A percentile compares a stretch with the other conserved stretches of the same genome.
These are phyloP conservation scores for Borovskyia barvae DNA, from an alignment of 208 protist species.

Conservation along the genomic window DNA sequence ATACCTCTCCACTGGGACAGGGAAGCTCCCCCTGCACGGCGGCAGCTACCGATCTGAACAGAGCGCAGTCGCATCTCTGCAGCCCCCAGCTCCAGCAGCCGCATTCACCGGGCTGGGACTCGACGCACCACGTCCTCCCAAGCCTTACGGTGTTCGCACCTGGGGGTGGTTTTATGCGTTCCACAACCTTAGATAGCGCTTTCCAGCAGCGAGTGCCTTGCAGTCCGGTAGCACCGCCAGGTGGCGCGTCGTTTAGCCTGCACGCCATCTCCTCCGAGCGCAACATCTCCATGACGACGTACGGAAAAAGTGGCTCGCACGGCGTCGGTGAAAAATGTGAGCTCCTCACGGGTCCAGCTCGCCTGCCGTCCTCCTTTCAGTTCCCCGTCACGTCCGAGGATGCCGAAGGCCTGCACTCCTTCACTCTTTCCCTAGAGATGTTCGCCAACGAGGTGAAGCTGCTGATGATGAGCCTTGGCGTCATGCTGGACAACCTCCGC, in stretches of 20 bases:
- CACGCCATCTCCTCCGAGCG: constrained; percentile 32
- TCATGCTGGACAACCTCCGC: constrained; percentile 68
- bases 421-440: constrained; percentile 76
- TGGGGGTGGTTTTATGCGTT: neutral
- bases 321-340: no score
- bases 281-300: constrained; percentile 44
- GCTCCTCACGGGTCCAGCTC: constrained; percentile 35
- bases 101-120: neutral
- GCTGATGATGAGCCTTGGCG: constrained; percentile 64
- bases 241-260: constrained; percentile 26
- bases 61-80: no score
- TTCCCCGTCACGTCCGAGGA: constrained; percentile 81
- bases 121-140: neutral
- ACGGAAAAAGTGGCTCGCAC: no score
- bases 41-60: no score
- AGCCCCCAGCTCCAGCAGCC: neutral
- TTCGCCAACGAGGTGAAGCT: constrained; percentile 81
- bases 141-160: neutral
- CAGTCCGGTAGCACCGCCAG: constrained; percentile 17
- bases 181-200: constrained; percentile 17
- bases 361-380: constrained; percentile 55
- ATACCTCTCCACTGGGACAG: no score
- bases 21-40: no score
- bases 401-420: constrained; percentile 75
- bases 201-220: neutral